Evolutionary conservation across 257 asterid genomes (phyloP).

Genomic region (Schizonepeta tenuifolia): DNA sequence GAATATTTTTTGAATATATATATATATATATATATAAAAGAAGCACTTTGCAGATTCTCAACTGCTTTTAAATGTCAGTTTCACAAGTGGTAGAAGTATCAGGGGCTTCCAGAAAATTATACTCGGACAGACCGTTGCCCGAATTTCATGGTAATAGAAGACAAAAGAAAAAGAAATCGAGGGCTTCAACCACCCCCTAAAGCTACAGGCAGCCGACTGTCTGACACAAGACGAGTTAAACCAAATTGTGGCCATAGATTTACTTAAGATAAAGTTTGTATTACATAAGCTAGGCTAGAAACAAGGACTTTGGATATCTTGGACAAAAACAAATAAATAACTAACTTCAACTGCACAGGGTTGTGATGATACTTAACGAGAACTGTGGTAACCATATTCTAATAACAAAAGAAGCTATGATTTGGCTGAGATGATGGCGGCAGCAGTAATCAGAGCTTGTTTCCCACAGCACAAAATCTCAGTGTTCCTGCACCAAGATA

Average conservation of each 20-base stretch:
- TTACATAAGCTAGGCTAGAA: not conserved
- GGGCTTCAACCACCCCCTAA: too few species aligned
- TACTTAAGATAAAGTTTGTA: not conserved
- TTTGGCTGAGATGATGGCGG: constrained; percentile 55
- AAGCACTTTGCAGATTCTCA: too few species aligned
- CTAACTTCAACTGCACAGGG: constrained; percentile 3
- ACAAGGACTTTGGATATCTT: not conserved
- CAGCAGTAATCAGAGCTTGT: constrained; percentile 80
- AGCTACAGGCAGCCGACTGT: not conserved
- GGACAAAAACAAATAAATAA: not conserved
- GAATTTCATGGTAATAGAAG: too few species aligned
- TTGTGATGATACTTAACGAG: not conserved
- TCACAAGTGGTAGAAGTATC: too few species aligned
- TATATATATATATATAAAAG: too few species aligned
- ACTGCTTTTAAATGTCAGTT: too few species aligned
- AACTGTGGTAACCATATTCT: not conserved
- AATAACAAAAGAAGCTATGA: constrained; percentile 33
- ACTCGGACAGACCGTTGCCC: too few species aligned
- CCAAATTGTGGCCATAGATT: not conserved
- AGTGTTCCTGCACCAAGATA: constrained; percentile 51
- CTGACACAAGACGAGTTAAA: not conserved
- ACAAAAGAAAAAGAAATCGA: too few species aligned
- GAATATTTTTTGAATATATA: too few species aligned
- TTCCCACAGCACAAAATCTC: constrained; percentile 47
- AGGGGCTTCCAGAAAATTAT: too few species aligned